A percentile compares a stretch with the other conserved stretches of the same genome.
These are phyloP conservation scores for Cruciata laevipes DNA, from an alignment of 257 asterid genomes.

Conservation along the genomic window DNA sequence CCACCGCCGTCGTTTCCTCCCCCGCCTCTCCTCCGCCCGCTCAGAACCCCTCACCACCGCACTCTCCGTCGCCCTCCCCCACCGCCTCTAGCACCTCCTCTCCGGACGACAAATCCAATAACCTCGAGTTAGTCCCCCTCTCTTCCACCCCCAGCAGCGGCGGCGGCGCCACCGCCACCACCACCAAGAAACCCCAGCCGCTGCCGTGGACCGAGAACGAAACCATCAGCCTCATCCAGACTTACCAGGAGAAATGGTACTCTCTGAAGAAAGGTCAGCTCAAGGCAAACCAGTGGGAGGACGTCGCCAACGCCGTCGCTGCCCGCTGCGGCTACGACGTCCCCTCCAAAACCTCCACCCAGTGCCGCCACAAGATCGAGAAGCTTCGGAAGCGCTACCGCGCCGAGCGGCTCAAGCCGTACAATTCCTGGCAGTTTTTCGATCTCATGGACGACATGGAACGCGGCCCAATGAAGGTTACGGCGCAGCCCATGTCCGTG, in stretches of 20 bases:
- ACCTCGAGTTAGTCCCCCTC: constrained; percentile 9
- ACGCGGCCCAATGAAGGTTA: constrained; percentile 69
- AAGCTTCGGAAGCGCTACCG: constrained; percentile 86
- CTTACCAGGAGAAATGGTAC: constrained; percentile 92
- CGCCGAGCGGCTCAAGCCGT: constrained; percentile 55
- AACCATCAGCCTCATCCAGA: constrained; percentile 72
- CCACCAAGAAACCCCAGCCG: constrained; percentile 46
- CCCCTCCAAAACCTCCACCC: constrained; percentile 75
- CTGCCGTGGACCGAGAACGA: constrained; percentile 83
- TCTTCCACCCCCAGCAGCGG: constrained; percentile 1
- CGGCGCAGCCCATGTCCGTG: constrained; percentile 47
- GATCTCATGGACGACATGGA: constrained; percentile 82
- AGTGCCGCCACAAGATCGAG: constrained; percentile 95
- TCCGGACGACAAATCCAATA: constrained; percentile 15
- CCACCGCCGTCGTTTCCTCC: constrained; percentile 17
- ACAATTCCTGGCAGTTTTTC: constrained; percentile 73
- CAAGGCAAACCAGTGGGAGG: constrained; percentile 86
- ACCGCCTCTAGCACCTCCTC: constrained; percentile 19
- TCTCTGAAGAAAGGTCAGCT: constrained; percentile 78
- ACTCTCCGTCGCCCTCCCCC: constrained; percentile 16
- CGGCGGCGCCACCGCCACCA: not conserved
- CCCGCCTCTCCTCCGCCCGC: constrained; percentile 15
- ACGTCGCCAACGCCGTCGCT: constrained; percentile 65
- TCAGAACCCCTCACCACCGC: constrained; percentile 15
- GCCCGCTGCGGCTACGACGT: constrained; percentile 71